phyloP scores from a whole-genome alignment of 202 grass and related monocot species.

The Eragrostis tef region DNA sequence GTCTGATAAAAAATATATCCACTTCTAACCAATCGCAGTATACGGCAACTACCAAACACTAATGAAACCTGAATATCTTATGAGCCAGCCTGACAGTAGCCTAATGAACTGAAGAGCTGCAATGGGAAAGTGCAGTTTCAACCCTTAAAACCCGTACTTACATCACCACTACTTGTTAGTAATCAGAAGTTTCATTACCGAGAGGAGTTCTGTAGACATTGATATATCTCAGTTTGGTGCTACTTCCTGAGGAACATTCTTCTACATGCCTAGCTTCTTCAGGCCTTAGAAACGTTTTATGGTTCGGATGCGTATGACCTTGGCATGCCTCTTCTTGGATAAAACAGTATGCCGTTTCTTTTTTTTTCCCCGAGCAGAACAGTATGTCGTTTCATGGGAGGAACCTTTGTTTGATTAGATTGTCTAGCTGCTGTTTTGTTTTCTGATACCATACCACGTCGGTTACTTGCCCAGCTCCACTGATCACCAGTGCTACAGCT shows the following conservation, averaged over 20 bases:
- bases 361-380: too few relatives aligned
- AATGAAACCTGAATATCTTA: slow-evolving; percentile 3
- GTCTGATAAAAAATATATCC: background rate
- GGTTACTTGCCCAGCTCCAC: slow-evolving; percentile 12
- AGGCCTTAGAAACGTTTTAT: slow-evolving; percentile 18
- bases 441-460: background rate
- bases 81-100: background rate
- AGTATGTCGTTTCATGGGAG: background rate
- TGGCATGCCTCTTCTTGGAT: background rate
- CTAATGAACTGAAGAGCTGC: slow-evolving; percentile 32
- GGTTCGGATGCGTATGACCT: background rate
- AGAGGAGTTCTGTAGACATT: background rate
- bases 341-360: background rate
- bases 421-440: background rate
- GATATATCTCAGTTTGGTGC: background rate
- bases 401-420: slow-evolving; percentile 1
- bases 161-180: background rate
- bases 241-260: slow-evolving; percentile 10
- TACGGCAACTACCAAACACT: background rate
- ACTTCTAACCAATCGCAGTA: slow-evolving; percentile 1
- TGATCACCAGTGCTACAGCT: background rate
- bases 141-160: background rate
- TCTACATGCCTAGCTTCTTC: slow-evolving; percentile 16
- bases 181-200: background rate
- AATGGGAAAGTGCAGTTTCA: background rate